phyloP scores from a whole-genome alignment of 352 stramenopile species.

The Phytopythium sindhum region DNA sequence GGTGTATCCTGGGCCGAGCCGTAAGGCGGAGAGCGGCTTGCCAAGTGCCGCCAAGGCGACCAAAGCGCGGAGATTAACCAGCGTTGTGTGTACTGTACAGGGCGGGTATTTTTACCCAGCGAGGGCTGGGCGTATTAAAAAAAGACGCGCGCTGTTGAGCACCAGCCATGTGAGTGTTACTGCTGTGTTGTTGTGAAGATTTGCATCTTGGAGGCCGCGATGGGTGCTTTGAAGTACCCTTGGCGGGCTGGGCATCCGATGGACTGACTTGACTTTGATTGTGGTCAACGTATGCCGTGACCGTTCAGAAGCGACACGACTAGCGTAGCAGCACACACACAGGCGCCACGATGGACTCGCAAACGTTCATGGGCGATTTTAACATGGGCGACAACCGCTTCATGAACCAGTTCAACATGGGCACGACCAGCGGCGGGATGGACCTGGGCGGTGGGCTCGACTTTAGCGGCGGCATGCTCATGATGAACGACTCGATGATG shows the following conservation, averaged over 20 bases:
- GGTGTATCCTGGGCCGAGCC: not conserved
- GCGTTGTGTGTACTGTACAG: not conserved
- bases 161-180: not conserved
- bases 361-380: constrained; percentile 77
- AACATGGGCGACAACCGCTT: constrained; percentile 66
- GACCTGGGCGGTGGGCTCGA: constrained; percentile 49
- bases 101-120: constrained; percentile 2
- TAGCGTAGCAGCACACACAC: not conserved
- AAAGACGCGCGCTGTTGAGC: not conserved
- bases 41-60: not conserved
- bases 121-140: not conserved
- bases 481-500: constrained; percentile 65
- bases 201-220: not conserved
- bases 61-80: not conserved
- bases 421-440: constrained; percentile 24
- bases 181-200: not conserved
- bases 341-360: constrained; percentile 53
- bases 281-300: not conserved
- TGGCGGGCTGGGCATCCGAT: not conserved
- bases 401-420: constrained; percentile 71
- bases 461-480: constrained; percentile 61
- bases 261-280: not conserved
- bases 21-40: not conserved
- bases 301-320: not conserved
- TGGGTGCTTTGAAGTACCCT: too few relatives aligned